Conservation (phyloP, 192 early-diverging fungal species). For the Coemansia sp. region DNA sequence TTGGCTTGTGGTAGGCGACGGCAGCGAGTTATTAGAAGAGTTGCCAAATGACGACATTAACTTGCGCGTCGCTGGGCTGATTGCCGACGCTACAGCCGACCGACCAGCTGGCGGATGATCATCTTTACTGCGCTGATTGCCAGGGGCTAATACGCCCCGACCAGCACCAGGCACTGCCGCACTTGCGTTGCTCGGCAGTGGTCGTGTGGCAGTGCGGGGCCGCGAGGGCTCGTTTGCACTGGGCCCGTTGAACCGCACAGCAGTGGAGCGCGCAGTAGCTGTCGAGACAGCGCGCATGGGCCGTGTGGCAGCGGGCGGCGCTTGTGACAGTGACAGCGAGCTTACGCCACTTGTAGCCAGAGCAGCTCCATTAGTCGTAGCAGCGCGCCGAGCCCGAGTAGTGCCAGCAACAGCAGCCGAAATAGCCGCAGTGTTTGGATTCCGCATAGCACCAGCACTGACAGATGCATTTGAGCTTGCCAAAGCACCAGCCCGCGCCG, state of each 20-base stretch:
- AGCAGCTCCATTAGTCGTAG: not conserved
- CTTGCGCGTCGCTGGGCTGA: conserved; percentile 24
- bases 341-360: not conserved
- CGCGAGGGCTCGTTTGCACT: not conserved
- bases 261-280: conserved; percentile 1
- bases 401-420: conserved; percentile 52
- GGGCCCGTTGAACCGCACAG: conserved; percentile 26
- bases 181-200: not conserved
- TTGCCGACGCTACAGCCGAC: not conserved
- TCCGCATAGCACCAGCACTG: conserved; percentile 9
- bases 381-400: conserved; percentile 31
- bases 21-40: conserved; percentile 20
- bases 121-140: not conserved
- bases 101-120: not conserved
- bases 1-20: conserved; percentile 31
- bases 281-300: not conserved
- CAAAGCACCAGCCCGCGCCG: not conserved
- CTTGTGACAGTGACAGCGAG: not conserved
- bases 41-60: conserved; percentile 2
- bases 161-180: not conserved
- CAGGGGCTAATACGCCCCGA: not conserved
- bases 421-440: conserved; percentile 33
- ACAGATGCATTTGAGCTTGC: not conserved
- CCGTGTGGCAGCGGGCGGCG: not conserved
- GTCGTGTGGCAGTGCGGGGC: conserved; percentile 9